Evolutionary conservation across 2,329 filamentous ascomycete genomes (phyloP), one percentile per base, ranked within the genome.

Genomic region (Claviceps capensis): DNA sequence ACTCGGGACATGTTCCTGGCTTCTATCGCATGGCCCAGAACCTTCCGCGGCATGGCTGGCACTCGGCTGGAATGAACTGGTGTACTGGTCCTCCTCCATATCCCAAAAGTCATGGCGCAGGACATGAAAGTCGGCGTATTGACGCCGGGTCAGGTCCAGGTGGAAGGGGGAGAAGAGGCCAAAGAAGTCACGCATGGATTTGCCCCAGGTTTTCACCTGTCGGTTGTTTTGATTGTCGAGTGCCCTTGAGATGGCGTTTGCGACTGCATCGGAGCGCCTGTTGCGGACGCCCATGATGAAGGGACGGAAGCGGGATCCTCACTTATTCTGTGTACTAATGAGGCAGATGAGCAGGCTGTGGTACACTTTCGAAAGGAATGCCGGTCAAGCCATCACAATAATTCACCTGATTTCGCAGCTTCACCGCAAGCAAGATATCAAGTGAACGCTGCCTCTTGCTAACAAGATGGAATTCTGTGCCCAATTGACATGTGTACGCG

Each of bases 1-100:
- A 37, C 61, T 52, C 0, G 64, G 44, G 62, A 55, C 67, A 67
- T 52, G 63, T 66, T 57, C 69, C 62, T 45, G n/a, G 36, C 7
- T 3, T 16, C 16, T 36, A 17, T 47, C 22, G 22, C 5, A 7
- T 11, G 41, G 8, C 4, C 17, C 17, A 42, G 17, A 4, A 19
- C 13, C 37, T 16, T 23, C n/a, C 1, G 36, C 19, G 13, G 8
- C 37, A 40, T 34, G 5, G 16, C 19, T 16, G 17, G 19, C 37
- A 11, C 34, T 46, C 6, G 34, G 22, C 34, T 30, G 16, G 44
- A 53, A 53, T 5, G 52, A 50, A 3, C 8, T 13, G 11, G 19
- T 5, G 44, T 53, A 53, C 4, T 53, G 48, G 17, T 26, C 38
- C n/a, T 52, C 51, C 14, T 48, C 46, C 9, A 52, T n/a, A 19